A percentile compares a stretch with the other conserved stretches of the same genome.
Conservation (phyloP, 2,329 filamentous ascomycete genomes). For the Botrytis sinoallii region DNA sequence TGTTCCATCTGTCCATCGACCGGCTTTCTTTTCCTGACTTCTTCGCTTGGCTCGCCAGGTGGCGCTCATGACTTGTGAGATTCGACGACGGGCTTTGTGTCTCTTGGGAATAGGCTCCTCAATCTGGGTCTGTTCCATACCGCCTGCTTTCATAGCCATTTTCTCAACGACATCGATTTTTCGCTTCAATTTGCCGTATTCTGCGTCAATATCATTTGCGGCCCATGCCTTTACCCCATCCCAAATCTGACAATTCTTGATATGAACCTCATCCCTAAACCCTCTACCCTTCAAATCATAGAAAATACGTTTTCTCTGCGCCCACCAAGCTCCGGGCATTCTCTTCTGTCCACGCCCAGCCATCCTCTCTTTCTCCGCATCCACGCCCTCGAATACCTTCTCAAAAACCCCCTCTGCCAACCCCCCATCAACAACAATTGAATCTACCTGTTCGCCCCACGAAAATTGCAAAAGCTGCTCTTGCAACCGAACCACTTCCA, state of each 20-base stretch:
- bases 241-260: slow-evolving; percentile 8
- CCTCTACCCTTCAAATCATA: slow-evolving; percentile 18
- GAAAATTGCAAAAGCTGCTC: slow-evolving; percentile 9
- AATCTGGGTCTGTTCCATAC: not conserved
- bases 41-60: slow-evolving; percentile 25
- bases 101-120: not conserved
- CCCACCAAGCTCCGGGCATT: slow-evolving; percentile 26
- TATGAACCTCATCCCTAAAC: slow-evolving; percentile 22
- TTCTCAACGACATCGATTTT: not conserved
- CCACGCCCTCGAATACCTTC: slow-evolving; percentile 24
- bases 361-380: slow-evolving; percentile 5
- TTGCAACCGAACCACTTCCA: not conserved
- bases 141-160: not conserved
- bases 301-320: slow-evolving; percentile 21
- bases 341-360: slow-evolving; percentile 13
- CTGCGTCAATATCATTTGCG: not conserved
- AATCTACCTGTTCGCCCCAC: slow-evolving; percentile 21
- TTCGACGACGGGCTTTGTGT: slow-evolving; percentile 23
- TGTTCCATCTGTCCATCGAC: slow-evolving; percentile 30
- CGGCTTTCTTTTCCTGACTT: slow-evolving; percentile 30
- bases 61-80: slow-evolving; percentile 24
- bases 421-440: slow-evolving; percentile 20
- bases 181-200: slow-evolving; percentile 2
- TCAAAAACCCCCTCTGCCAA: slow-evolving; percentile 24
- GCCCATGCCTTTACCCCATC: slow-evolving; percentile 13